Conservation (phyloP, 2,329 filamentous ascomycete genomes). For the Fusarium armeniacum region DNA sequence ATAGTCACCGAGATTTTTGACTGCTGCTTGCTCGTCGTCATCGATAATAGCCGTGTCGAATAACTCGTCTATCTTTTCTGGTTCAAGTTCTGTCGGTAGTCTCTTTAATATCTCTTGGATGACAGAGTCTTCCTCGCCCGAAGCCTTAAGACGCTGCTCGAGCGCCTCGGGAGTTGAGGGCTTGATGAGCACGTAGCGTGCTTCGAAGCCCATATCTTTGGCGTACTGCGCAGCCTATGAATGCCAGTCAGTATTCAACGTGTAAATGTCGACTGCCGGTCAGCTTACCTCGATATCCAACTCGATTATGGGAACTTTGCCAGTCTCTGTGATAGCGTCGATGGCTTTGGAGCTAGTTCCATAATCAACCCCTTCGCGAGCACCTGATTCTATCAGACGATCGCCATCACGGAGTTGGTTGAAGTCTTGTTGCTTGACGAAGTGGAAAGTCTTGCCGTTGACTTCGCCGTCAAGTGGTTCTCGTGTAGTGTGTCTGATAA, state of each 20-base stretch:
- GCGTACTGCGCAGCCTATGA: constrained; percentile 68
- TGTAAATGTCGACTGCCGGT: background rate
- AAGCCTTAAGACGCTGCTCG: constrained; percentile 50
- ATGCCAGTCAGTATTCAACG: constrained; percentile 5
- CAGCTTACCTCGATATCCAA: constrained; percentile 66
- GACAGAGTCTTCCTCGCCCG: constrained; percentile 43
- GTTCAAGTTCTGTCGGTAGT: constrained; percentile 46
- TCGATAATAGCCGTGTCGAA: constrained; percentile 51
- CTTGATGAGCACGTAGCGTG: constrained; percentile 68
- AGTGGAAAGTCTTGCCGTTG: constrained; percentile 67
- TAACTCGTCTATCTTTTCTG: constrained; percentile 44
- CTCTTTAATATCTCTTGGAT: constrained; percentile 47
- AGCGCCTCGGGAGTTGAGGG: constrained; percentile 55
- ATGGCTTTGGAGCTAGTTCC: constrained; percentile 69
- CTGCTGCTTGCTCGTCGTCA: constrained; percentile 47
- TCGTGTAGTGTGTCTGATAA: constrained; percentile 69
- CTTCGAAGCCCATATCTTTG: constrained; percentile 69
- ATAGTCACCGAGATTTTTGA: constrained; percentile 46
- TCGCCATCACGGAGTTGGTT: constrained; percentile 71
- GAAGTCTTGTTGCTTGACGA: constrained; percentile 69
- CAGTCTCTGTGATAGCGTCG: constrained; percentile 64
- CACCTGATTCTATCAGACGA: constrained; percentile 69
- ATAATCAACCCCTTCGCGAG: constrained; percentile 64
- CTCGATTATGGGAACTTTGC: constrained; percentile 72
- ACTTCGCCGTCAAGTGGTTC: constrained; percentile 64